Conservation (phyloP, 768 basidiomycete species). For the Butyriboletus loyo region DNA sequence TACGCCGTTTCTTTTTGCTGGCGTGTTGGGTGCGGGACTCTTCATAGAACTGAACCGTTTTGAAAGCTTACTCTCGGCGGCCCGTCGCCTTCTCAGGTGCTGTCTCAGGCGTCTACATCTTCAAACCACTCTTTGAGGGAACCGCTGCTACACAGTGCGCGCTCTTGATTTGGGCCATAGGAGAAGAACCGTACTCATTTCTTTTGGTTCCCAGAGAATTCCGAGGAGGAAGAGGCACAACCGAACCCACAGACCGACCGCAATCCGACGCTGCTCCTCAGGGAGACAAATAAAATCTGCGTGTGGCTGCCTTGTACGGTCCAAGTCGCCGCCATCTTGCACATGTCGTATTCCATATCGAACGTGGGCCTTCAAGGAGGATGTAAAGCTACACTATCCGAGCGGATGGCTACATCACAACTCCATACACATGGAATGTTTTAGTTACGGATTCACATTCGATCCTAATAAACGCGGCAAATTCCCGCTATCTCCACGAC, state of each 20-base stretch:
- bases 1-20: conserved; percentile 54
- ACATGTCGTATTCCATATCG: background rate
- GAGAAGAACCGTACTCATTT: background rate
- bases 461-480: conserved; percentile 22
- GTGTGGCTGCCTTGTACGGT: background rate
- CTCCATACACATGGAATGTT: conserved; percentile 2
- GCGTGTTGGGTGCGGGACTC: conserved; percentile 49
- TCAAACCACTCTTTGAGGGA: conserved; percentile 46
- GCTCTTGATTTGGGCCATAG: background rate
- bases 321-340: background rate
- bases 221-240: background rate
- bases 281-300: conserved; percentile 9
- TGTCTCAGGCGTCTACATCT: conserved; percentile 63
- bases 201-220: conserved; percentile 11
- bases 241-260: conserved; percentile 1
- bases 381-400: conserved; percentile 14
- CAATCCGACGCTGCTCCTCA: conserved; percentile 2
- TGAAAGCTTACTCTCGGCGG: background rate
- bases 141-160: conserved; percentile 14
- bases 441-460: conserved; percentile 6
- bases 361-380: conserved; percentile 3
- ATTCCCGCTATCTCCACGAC: conserved; percentile 31
- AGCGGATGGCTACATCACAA: conserved; percentile 5
- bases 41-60: background rate
- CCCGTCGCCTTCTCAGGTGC: conserved; percentile 40